These are phyloP conservation scores for Globisporangium acanthophoron DNA, from an alignment of 352 stramenopile species.

Conservation along the genomic window DNA sequence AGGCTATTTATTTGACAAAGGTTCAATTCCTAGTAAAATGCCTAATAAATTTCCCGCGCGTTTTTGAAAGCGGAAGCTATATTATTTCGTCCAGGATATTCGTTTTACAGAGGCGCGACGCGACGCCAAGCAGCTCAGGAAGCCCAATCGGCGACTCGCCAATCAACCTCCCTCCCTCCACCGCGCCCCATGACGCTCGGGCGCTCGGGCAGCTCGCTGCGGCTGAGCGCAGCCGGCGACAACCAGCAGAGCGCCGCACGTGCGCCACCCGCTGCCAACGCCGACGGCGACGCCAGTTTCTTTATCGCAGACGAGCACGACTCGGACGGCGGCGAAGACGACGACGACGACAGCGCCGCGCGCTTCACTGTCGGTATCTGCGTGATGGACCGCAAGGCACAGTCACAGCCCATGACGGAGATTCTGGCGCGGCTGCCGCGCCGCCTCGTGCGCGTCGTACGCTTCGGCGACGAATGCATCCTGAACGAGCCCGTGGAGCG, in stretches of 20 bases:
- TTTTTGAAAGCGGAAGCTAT: no score
- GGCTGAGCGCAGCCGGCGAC: constrained; percentile 4
- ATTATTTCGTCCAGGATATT: no score
- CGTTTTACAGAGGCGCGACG: no score
- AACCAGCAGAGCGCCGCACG: not conserved
- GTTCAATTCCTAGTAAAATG: not conserved
- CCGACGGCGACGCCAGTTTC: constrained; percentile 5
- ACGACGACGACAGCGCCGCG: not conserved
- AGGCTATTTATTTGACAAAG: not conserved
- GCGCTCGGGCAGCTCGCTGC: constrained; percentile 10
- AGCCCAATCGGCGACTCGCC: not conserved
- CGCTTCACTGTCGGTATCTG: constrained; percentile 92
- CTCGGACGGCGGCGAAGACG: constrained; percentile 4
- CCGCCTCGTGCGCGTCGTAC: constrained; percentile 92
- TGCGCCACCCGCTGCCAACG: not conserved
- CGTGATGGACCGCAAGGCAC: constrained; percentile 97
- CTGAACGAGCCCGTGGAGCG: constrained; percentile 90
- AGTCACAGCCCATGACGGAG: constrained; percentile 94
- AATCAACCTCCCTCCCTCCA: not conserved
- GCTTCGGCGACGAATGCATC: constrained; percentile 97
- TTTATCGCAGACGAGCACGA: constrained; percentile 16
- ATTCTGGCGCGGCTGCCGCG: constrained; percentile 91
- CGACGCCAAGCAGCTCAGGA: no score
- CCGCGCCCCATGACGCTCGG: constrained; percentile 9
- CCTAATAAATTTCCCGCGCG: no score